Evolutionary conservation across 2,329 filamentous ascomycete genomes (phyloP).

Genomic region (Exophiala spinifera): DNA sequence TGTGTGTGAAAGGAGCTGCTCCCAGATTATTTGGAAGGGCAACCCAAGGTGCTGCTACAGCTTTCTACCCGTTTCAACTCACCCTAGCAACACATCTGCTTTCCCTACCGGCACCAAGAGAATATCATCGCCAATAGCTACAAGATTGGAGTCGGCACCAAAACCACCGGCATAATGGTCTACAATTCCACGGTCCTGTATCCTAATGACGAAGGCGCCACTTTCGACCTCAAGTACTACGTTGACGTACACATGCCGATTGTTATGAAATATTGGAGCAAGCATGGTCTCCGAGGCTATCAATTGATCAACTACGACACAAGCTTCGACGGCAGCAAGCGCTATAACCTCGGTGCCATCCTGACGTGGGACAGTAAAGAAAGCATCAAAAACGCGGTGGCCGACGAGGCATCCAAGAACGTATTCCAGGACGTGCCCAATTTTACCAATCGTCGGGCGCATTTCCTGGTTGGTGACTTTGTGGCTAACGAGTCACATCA

Average conservation of each 20-base stretch:
- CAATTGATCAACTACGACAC: constrained; percentile 15
- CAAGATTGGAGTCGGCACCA: no score
- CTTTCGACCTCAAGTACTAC: constrained; percentile 52
- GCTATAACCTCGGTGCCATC: constrained; percentile 15
- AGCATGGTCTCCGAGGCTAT: constrained; percentile 39
- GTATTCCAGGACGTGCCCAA: constrained; percentile 21
- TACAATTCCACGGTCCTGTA: constrained; percentile 41
- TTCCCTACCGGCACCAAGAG: no score
- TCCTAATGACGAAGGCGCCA: constrained; percentile 39
- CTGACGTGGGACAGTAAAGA: constrained; percentile 23
- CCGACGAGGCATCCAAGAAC: background rate
- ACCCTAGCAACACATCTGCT: no score
- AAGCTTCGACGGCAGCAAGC: constrained; percentile 11
- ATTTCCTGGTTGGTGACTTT: no score
- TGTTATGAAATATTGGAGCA: constrained; percentile 39
- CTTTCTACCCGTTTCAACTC: no score
- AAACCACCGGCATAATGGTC: no score
- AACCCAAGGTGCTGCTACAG: no score
- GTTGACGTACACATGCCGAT: constrained; percentile 48
- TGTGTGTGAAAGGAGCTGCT: no score
- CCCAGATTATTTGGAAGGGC: no score
- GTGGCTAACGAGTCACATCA: no score
- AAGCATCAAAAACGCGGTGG: constrained; percentile 14
- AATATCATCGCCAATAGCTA: no score
- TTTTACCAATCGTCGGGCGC: no score